phyloP scores from a whole-genome alignment of 2,329 filamentous ascomycete species.

The Aspergillus fijiensis region DNA sequence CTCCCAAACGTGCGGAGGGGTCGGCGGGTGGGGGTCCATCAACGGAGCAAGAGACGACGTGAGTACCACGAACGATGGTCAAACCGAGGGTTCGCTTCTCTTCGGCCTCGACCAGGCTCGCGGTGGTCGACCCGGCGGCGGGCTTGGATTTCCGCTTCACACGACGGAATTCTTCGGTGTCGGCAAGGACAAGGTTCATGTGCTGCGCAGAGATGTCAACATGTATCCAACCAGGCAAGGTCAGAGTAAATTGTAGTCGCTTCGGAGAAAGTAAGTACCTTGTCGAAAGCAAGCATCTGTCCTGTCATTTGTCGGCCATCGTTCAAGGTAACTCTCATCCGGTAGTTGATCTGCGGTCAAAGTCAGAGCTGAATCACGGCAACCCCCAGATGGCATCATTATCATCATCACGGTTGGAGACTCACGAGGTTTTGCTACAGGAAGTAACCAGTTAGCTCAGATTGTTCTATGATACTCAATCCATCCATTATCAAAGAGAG shows the following conservation, averaged over 20 bases:
- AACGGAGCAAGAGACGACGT: constrained; percentile 91
- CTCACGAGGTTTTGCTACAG: constrained; percentile 65
- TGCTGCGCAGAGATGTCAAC: constrained; percentile 57
- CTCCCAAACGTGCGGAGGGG: constrained; percentile 83
- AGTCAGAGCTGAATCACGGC: constrained; percentile 47
- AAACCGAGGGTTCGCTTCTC: constrained; percentile 97
- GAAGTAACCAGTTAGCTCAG: constrained; percentile 53
- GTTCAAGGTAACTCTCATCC: constrained; percentile 94
- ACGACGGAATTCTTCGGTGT: constrained; percentile 95
- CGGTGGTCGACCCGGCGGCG: constrained; percentile 57
- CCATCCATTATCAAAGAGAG: neutral
- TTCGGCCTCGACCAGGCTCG: constrained; percentile 76
- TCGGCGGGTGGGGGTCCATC: constrained; percentile 95
- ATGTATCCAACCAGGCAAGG: constrained; percentile 6
- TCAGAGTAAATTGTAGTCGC: neutral
- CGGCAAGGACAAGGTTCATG: constrained; percentile 98
- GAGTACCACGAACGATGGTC: constrained; percentile 88
- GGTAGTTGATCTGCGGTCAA: constrained; percentile 83
- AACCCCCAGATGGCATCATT: neutral
- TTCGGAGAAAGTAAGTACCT: constrained; percentile 55
- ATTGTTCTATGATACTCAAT: neutral
- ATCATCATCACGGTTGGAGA: constrained; percentile 14
- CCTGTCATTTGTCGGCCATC: constrained; percentile 96
- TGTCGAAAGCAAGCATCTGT: constrained; percentile 98
- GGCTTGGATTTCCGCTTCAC: constrained; percentile 81